These are phyloP conservation scores for Nannizziopsis barbatae DNA, from an alignment of 2,329 filamentous ascomycete species.

Conservation along the genomic window DNA sequence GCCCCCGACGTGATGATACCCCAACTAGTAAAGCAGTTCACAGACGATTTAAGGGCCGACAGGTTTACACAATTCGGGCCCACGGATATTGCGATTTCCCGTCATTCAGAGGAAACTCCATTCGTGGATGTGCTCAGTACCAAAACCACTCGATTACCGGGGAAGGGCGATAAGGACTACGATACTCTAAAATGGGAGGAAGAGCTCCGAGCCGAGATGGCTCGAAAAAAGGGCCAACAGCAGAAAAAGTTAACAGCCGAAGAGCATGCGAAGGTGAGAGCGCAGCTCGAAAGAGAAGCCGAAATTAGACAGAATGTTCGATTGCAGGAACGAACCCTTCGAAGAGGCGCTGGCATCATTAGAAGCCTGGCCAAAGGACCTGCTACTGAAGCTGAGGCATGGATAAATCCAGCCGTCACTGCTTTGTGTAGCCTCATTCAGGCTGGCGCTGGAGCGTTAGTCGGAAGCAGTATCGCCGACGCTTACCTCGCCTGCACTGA, in stretches of 20 bases:
- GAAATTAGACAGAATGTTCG: conserved; percentile 64
- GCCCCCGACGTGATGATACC: conserved; percentile 72
- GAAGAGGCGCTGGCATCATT: conserved; percentile 78
- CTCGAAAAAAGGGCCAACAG: conserved; percentile 76
- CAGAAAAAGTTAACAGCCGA: conserved; percentile 84
- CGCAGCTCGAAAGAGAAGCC: conserved; percentile 78
- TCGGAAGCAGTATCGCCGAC: conserved; percentile 65
- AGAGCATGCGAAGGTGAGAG: conserved; percentile 79
- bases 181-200: conserved; percentile 96
- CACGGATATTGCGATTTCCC: conserved; percentile 83
- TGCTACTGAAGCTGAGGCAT: conserved; percentile 75
- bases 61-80: conserved; percentile 65
- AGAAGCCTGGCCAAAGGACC: conserved; percentile 70
- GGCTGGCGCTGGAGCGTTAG: conserved; percentile 68
- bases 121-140: conserved; percentile 87
- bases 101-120: conserved; percentile 74
- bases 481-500: conserved; percentile 72
- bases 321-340: conserved; percentile 56
- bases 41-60: conserved; percentile 57
- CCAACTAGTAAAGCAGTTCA: conserved; percentile 61
- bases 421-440: conserved; percentile 59
- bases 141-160: conserved; percentile 58
- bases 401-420: conserved; percentile 74
- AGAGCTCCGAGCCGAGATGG: conserved; percentile 73
- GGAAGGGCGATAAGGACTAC: conserved; percentile 90